phyloP scores from a whole-genome alignment of 345 rosid genomes.

The Passiflora organensis region DNA sequence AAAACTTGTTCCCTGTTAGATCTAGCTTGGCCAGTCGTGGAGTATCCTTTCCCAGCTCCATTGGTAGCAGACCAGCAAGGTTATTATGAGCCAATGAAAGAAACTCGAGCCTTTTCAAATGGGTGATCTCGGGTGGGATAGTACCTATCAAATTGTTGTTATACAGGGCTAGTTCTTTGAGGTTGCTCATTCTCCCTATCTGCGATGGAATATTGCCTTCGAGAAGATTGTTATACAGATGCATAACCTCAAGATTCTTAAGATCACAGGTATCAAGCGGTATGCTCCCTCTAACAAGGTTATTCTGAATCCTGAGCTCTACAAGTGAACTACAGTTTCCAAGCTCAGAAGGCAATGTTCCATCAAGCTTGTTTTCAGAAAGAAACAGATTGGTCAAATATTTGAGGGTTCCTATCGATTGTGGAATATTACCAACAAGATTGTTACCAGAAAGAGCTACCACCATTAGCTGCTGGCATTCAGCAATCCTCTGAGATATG shows the following conservation, averaged over 20 bases:
- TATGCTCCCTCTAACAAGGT: slow-evolving; percentile 26
- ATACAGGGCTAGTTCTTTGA: slow-evolving; percentile 28
- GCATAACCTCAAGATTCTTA: slow-evolving; percentile 27
- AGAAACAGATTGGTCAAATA: slow-evolving; percentile 19
- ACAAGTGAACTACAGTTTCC: slow-evolving; percentile 37
- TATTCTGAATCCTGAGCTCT: slow-evolving; percentile 29
- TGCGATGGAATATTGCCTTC: slow-evolving; percentile 26
- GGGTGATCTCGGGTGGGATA: slow-evolving; percentile 24
- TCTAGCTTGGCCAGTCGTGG: slow-evolving; percentile 24
- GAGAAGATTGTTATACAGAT: slow-evolving; percentile 23
- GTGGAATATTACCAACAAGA: slow-evolving; percentile 33
- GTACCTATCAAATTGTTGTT: slow-evolving; percentile 33
- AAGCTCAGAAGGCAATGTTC: slow-evolving; percentile 32
- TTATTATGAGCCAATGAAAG: slow-evolving; percentile 36
- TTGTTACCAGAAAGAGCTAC: slow-evolving; percentile 28
- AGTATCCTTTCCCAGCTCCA: slow-evolving; percentile 20
- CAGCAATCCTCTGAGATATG: slow-evolving; percentile 31
- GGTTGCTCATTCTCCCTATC: slow-evolving; percentile 25
- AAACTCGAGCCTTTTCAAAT: slow-evolving; percentile 21
- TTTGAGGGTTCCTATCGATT: slow-evolving; percentile 26
- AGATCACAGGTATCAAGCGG: slow-evolving; percentile 30
- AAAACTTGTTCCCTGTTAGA: slow-evolving; percentile 28
- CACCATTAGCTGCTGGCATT: slow-evolving; percentile 17
- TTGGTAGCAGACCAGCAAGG: slow-evolving; percentile 28
- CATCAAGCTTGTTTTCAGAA: slow-evolving; percentile 26